These are phyloP conservation scores for Astragalus glycyphyllos DNA, from an alignment of 306 rosid genomes.

Conservation along the genomic window DNA sequence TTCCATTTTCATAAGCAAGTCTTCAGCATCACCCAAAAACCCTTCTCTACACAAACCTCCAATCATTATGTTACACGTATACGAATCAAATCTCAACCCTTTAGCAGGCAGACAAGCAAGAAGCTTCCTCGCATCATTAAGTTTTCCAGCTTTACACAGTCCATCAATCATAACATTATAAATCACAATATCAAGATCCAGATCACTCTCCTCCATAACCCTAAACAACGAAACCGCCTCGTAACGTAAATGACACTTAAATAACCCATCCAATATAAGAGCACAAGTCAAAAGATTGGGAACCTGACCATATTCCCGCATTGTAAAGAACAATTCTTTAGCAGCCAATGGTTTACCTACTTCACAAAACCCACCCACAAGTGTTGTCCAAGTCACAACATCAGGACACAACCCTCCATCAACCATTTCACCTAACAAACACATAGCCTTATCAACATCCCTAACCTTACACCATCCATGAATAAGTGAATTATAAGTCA, in stretches of 20 bases:
- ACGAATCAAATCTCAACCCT: slow-evolving; percentile 44
- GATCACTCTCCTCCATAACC: slow-evolving; percentile 36
- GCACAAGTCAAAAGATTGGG: slow-evolving; percentile 47
- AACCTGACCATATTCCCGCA: slow-evolving; percentile 36
- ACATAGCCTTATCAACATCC: slow-evolving; percentile 42
- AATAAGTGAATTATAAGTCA: slow-evolving; percentile 43
- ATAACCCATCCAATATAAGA: slow-evolving; percentile 37
- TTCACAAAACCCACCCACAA: slow-evolving; percentile 42
- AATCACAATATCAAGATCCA: slow-evolving; percentile 41
- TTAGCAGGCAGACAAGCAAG: slow-evolving; percentile 18
- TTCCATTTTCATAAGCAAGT: slow-evolving; percentile 44
- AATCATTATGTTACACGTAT: slow-evolving; percentile 46
- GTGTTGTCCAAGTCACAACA: slow-evolving; percentile 44
- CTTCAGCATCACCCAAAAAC: slow-evolving; percentile 42
- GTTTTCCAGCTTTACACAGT: slow-evolving; percentile 40
- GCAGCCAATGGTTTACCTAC: slow-evolving; percentile 45
- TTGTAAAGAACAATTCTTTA: slow-evolving; percentile 38
- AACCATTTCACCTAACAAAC: slow-evolving; percentile 44
- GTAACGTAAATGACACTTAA: slow-evolving; percentile 37
- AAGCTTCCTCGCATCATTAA: slow-evolving; percentile 40
- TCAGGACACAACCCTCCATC: slow-evolving; percentile 38
- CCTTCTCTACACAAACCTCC: slow-evolving; percentile 48
- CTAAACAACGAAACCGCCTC: slow-evolving; percentile 44
- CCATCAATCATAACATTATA: slow-evolving; percentile 48
- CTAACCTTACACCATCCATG: slow-evolving; percentile 39